Evolutionary conservation across 2,329 filamentous ascomycete genomes (phyloP).

Genomic region (Annulohypoxylon truncatum): DNA sequence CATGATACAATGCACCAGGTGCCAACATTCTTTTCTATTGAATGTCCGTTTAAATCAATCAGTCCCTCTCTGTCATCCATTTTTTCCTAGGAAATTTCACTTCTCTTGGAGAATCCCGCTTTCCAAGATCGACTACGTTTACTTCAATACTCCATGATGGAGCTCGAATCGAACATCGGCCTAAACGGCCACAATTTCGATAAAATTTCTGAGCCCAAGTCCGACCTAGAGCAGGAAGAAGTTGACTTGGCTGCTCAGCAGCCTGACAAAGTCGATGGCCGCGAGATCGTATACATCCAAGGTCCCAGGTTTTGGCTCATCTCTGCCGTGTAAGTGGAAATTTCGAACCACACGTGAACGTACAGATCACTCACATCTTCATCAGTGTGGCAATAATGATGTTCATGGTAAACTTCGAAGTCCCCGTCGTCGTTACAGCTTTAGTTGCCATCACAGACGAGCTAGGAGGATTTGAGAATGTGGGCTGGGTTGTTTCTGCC

Average conservation of each 20-base stretch:
- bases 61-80: no score
- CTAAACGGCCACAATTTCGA: no score
- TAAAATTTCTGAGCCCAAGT: neutral
- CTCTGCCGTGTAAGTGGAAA: neutral
- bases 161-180: no score
- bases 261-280: neutral
- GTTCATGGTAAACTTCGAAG: slow-evolving; percentile 39
- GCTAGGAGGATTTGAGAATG: slow-evolving; percentile 25
- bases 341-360: neutral
- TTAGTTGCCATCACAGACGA: slow-evolving; percentile 39
- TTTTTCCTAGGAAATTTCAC: no score
- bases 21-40: no score
- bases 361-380: neutral
- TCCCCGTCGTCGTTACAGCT: slow-evolving; percentile 37
- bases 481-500: slow-evolving; percentile 36
- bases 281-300: neutral
- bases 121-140: no score
- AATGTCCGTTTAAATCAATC: no score
- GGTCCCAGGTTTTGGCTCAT: neutral
- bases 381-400: slow-evolving; percentile 35
- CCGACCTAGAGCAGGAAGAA: neutral
- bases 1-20: no score
- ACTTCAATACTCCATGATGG: no score
- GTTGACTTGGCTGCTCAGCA: neutral
- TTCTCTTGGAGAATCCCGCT: no score